Conservation (phyloP, 305 asterid species). For the Fraxinus baroniana region DNA sequence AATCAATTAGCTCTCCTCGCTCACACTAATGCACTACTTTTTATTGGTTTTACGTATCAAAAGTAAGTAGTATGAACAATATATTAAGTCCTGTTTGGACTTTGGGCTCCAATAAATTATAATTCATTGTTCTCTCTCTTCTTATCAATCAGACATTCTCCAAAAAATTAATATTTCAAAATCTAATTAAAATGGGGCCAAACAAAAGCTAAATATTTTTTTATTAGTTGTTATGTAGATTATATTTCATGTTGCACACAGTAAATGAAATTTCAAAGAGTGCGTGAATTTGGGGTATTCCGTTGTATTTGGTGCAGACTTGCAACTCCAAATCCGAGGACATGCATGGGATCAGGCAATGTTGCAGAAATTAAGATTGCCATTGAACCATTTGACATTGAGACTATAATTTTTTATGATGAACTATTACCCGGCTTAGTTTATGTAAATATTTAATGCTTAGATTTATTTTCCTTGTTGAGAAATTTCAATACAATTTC, state of each 20-base stretch:
- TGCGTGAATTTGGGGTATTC: not conserved
- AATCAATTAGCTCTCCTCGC: conserved; percentile 84
- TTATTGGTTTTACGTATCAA: conserved; percentile 86
- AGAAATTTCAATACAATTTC: not conserved
- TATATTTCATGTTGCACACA: not conserved
- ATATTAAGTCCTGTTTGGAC: not conserved
- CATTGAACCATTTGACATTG: conserved; percentile 71
- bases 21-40: conserved; percentile 81
- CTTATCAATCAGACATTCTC: no score
- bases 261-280: not conserved
- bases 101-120: no score
- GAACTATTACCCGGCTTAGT: no score
- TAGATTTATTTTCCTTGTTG: not conserved
- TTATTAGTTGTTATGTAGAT: not conserved
- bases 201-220: not conserved
- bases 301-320: conserved; percentile 49
- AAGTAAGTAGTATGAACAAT: conserved; percentile 34
- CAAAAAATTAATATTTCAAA: no score
- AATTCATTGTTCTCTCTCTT: no score
- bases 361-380: conserved; percentile 87
- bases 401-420: no score
- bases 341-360: conserved; percentile 92
- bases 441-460: not conserved
- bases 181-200: no score
- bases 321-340: conserved; percentile 71